Percentiles rank a stretch among this genome's conserved stretches.
Conservation (phyloP, 257 asterid genomes). For the Cynanchum wilfordii region DNA sequence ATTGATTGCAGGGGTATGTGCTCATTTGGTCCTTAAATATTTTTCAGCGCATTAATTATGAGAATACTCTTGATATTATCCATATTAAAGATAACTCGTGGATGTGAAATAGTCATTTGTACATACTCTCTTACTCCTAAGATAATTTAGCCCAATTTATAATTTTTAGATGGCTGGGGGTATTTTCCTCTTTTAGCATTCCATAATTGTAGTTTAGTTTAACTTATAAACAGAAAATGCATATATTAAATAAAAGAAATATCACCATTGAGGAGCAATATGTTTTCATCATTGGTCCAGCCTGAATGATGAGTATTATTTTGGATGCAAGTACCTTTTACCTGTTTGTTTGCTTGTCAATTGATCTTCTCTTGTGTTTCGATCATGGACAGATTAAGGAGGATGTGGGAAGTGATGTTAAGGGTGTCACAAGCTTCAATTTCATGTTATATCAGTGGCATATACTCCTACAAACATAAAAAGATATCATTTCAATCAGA, state of each 20-base stretch:
- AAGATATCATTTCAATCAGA: constrained; percentile 52
- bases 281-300: background rate
- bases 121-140: no score
- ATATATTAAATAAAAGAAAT: background rate
- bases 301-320: background rate
- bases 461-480: constrained; percentile 48
- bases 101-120: background rate
- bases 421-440: constrained; percentile 83
- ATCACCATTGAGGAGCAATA: background rate
- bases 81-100: background rate
- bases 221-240: background rate
- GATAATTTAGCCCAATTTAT: background rate
- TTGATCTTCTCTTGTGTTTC: background rate
- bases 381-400: constrained; percentile 51
- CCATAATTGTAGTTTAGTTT: background rate
- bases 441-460: constrained; percentile 63
- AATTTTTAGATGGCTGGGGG: background rate
- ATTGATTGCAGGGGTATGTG: constrained; percentile 82
- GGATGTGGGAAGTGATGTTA: constrained; percentile 89
- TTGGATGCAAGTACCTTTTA: background rate
- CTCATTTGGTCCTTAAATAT: background rate
- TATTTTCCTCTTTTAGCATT: background rate
- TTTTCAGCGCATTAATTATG: background rate
- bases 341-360: background rate
- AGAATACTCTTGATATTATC: no score